These are phyloP conservation scores for Ustanciosporium gigantosporum DNA, from an alignment of 1,284 basidiomycete species.

Conservation along the genomic window DNA sequence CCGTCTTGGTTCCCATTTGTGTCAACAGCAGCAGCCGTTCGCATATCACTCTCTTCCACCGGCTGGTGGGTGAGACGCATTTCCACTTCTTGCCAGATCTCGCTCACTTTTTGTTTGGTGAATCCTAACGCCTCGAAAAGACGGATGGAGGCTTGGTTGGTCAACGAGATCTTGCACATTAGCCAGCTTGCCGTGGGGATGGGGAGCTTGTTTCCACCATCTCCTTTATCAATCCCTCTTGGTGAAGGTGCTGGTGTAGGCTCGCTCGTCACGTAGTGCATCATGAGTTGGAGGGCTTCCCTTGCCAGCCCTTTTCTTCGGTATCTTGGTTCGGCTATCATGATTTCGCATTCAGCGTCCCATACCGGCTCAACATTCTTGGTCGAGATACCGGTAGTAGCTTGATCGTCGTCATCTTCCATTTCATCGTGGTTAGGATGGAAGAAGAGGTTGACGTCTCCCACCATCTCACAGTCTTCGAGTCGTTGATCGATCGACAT, in stretches of 20 bases:
- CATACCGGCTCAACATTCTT: conserved; percentile 61
- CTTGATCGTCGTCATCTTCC: conserved; percentile 25
- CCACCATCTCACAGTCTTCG: conserved; percentile 69
- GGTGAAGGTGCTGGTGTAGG: conserved; percentile 3
- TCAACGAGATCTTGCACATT: conserved; percentile 43
- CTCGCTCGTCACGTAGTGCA: conserved; percentile 61
- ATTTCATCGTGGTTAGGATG: conserved; percentile 20
- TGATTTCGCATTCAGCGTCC: conserved; percentile 73
- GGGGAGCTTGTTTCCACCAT: conserved; percentile 11
- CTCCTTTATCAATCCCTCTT: background rate
- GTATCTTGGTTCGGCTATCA: conserved; percentile 73
- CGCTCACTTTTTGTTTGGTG: conserved; percentile 23
- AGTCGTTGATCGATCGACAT: conserved; percentile 3
- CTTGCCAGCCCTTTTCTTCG: conserved; percentile 68
- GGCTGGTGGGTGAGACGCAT: too few species aligned
- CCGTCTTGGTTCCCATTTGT: too few species aligned
- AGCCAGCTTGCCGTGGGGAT: conserved; percentile 21
- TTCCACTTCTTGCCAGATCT: conserved; percentile 51
- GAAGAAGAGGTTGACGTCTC: conserved; percentile 90
- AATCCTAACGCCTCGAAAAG: conserved; percentile 52
- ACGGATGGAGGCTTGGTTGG: conserved; percentile 30
- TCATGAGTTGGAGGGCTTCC: conserved; percentile 58
- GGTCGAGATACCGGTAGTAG: background rate
- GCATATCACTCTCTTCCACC: too few species aligned
- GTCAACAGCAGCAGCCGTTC: too few species aligned